phyloP scores from a whole-genome alignment of 179 eudicot species.

The Sideroxylon spinosum region DNA sequence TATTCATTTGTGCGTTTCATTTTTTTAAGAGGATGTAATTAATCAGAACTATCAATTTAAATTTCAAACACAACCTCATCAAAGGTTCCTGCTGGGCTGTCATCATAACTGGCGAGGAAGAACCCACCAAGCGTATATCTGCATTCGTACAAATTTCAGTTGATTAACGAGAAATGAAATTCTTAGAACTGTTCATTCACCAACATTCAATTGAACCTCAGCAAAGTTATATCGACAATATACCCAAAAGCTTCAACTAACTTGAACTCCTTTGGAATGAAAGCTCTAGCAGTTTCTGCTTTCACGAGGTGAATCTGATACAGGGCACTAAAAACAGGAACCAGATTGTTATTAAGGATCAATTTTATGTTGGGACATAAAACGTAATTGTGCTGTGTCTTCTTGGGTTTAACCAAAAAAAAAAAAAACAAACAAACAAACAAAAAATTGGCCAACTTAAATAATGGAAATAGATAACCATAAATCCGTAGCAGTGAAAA shows the following conservation, averaged over 20 bases:
- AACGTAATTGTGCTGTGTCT: no score
- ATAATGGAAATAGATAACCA: background rate
- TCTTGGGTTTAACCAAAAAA: no score
- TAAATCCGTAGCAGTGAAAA: background rate
- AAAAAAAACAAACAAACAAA: no score
- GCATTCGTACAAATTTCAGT: constrained; percentile 16
- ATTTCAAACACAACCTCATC: constrained; percentile 7
- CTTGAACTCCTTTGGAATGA: constrained; percentile 78
- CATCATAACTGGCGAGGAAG: constrained; percentile 76
- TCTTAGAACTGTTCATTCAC: background rate
- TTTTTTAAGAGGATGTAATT: no score
- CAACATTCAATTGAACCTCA: background rate
- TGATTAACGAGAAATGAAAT: constrained; percentile 2
- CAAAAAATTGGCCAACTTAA: background rate
- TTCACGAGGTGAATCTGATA: constrained; percentile 90
- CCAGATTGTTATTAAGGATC: background rate
- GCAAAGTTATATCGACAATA: background rate
- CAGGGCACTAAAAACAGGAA: constrained; percentile 51
- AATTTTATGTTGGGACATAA: background rate
- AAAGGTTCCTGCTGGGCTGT: constrained; percentile 79
- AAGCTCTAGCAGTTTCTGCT: constrained; percentile 76
- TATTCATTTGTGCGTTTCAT: no score
- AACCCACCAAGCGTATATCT: constrained; percentile 91
- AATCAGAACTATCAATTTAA: no score
- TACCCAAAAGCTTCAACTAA: constrained; percentile 97